Conservation (phyloP, 495 filamentous ascomycete genomes). For the Opeltia flavorubescens region DNA sequence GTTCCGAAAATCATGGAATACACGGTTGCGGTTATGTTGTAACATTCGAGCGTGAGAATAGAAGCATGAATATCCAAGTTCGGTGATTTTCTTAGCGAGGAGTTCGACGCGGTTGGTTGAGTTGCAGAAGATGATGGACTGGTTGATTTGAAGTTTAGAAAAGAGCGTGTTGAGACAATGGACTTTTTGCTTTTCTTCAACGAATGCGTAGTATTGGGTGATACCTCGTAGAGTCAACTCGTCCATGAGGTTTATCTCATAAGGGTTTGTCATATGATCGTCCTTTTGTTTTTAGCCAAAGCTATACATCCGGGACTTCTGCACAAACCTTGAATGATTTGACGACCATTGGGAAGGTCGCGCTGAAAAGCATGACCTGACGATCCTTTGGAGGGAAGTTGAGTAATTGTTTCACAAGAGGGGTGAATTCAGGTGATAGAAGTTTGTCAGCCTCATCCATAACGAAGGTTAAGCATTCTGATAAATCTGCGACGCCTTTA, state of each 20-base stretch:
- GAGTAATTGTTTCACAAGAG: slow-evolving; percentile 88
- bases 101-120: slow-evolving; percentile 96
- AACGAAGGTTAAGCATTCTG: slow-evolving; percentile 90
- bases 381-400: slow-evolving; percentile 89
- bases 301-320: background rate
- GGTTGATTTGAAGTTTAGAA: slow-evolving; percentile 97
- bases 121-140: slow-evolving; percentile 99
- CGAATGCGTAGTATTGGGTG: slow-evolving; percentile 97
- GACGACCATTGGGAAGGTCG: slow-evolving; percentile 90
- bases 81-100: slow-evolving; percentile 97
- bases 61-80: slow-evolving; percentile 97
- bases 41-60: slow-evolving; percentile 98
- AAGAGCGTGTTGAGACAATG: slow-evolving; percentile 98
- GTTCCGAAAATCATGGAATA: slow-evolving; percentile 98
- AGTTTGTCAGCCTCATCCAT: slow-evolving; percentile 99
- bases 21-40: slow-evolving; percentile 91
- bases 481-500: slow-evolving; percentile 91
- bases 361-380: slow-evolving; percentile 98
- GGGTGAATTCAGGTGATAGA: slow-evolving; percentile 89
- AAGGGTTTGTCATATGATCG: slow-evolving; percentile 88
- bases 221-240: slow-evolving; percentile 96
- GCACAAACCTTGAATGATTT: slow-evolving; percentile 75
- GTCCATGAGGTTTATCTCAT: slow-evolving; percentile 99
- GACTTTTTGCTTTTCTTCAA: slow-evolving; percentile 98
- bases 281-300: slow-evolving; percentile 33